Conservation (phyloP, 2,329 filamentous ascomycete species). For the Diatrype stigma region DNA sequence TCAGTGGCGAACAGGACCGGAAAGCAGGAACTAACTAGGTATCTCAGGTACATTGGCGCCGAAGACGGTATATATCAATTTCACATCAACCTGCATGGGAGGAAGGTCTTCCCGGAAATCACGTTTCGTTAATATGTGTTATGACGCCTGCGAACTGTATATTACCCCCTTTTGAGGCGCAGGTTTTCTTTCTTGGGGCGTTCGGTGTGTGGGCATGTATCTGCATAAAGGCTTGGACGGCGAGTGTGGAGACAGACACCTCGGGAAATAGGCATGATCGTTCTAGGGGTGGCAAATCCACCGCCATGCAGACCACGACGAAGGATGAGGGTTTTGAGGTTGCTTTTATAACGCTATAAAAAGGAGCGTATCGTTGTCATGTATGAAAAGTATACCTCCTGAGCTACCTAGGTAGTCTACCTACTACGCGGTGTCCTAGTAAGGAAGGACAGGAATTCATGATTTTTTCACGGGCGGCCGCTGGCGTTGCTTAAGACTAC, state of each 20-base stretch:
- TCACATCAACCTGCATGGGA: constrained; percentile 57
- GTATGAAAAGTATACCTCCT: too few species aligned
- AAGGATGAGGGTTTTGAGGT: too few species aligned
- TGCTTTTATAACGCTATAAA: too few species aligned
- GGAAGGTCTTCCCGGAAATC: constrained; percentile 57
- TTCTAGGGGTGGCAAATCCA: too few species aligned
- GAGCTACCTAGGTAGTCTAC: too few species aligned
- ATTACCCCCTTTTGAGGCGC: background rate
- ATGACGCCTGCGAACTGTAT: background rate
- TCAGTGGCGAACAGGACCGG: background rate
- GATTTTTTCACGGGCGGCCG: too few species aligned
- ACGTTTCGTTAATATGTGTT: constrained; percentile 40
- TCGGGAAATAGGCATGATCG: too few species aligned
- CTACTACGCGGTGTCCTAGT: too few species aligned
- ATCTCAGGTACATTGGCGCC: constrained; percentile 54
- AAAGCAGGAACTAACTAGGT: constrained; percentile 6
- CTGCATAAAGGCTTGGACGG: background rate
- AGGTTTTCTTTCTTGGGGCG: background rate
- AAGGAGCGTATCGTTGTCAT: too few species aligned
- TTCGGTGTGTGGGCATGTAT: background rate
- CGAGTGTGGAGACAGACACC: background rate
- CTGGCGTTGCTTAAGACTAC: background rate
- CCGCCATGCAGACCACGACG: too few species aligned
- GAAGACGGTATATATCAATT: constrained; percentile 76
- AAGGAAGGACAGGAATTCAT: too few species aligned